phyloP scores from a whole-genome alignment of 2,329 filamentous ascomycete genomes.

The Fusarium agapanthi region DNA sequence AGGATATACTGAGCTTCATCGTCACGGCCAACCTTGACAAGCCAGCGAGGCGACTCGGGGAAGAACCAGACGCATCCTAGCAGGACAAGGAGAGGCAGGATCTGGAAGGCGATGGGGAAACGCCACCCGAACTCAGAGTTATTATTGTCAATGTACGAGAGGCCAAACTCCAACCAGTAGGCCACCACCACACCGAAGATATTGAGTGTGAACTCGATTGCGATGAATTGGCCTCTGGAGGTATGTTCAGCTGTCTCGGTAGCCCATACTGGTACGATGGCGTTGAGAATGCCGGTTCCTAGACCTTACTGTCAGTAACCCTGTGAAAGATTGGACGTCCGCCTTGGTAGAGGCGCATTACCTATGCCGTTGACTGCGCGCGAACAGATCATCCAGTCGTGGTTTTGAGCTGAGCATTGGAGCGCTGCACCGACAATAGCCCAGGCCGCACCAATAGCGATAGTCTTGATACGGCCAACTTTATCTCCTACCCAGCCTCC shows the following conservation, averaged over 20 bases:
- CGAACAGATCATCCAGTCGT: constrained; percentile 44
- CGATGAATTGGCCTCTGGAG: constrained; percentile 72
- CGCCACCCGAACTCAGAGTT: constrained; percentile 69
- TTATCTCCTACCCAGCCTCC: constrained; percentile 37
- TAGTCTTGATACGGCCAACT: constrained; percentile 30
- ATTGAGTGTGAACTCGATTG: constrained; percentile 64
- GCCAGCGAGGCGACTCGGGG: constrained; percentile 74
- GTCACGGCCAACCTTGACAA: constrained; percentile 71
- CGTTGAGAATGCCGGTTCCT: constrained; percentile 74
- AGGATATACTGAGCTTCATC: constrained; percentile 75
- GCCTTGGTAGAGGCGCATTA: background rate
- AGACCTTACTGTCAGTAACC: rapidly evolving
- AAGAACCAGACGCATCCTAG: constrained; percentile 70
- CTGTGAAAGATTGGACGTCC: rapidly evolving
- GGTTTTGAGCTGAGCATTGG: constrained; percentile 28
- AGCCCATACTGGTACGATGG: constrained; percentile 76
- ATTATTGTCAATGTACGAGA: constrained; percentile 68
- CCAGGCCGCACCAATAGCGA: constrained; percentile 27
- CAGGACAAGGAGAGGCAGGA: constrained; percentile 67
- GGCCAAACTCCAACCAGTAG: constrained; percentile 69
- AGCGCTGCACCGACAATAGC: constrained; percentile 22
- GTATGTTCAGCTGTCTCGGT: constrained; percentile 75
- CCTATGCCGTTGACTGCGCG: constrained; percentile 47
- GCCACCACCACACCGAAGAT: constrained; percentile 49
- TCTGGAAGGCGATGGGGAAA: constrained; percentile 76